Evolutionary conservation across 2,329 filamentous ascomycete genomes (phyloP).

Genomic region (Hansfordia pulvinata): DNA sequence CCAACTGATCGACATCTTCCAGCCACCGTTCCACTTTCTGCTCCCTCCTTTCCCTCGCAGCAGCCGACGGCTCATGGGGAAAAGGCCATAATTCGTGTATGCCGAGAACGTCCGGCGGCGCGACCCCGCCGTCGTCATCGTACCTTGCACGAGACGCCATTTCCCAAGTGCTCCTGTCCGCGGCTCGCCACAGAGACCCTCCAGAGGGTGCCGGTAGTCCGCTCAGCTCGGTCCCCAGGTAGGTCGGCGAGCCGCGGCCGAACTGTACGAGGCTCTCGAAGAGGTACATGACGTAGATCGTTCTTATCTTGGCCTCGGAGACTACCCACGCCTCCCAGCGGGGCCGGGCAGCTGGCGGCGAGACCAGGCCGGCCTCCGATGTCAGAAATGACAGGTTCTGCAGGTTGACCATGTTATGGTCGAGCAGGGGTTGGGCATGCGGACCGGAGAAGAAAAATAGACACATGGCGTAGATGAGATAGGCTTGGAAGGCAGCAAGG

Average conservation of each 20-base stretch:
- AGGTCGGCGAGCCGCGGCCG: slow-evolving; percentile 28
- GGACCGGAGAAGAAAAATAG: slow-evolving; percentile 25
- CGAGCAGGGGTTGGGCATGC: slow-evolving; percentile 16
- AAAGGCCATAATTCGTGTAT: slow-evolving; percentile 38
- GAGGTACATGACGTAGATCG: slow-evolving; percentile 36
- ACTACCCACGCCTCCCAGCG: slow-evolving; percentile 40
- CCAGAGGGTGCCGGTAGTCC: slow-evolving; percentile 26
- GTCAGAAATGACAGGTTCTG: too few species aligned
- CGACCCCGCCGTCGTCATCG: slow-evolving; percentile 24
- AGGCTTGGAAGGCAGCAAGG: slow-evolving; percentile 35
- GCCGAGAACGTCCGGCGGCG: slow-evolving; percentile 23
- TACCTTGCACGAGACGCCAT: too few species aligned
- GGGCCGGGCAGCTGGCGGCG: slow-evolving; percentile 30
- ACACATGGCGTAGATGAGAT: slow-evolving; percentile 36
- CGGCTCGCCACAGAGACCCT: slow-evolving; percentile 28
- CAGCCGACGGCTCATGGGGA: slow-evolving; percentile 15
- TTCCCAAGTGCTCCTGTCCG: slow-evolving; percentile 24
- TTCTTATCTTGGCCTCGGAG: slow-evolving; percentile 35
- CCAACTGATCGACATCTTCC: slow-evolving; percentile 35
- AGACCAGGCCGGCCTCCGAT: too few species aligned
- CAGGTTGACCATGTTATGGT: slow-evolving; percentile 31
- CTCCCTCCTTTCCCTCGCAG: slow-evolving; percentile 15
- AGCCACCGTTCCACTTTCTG: slow-evolving; percentile 33
- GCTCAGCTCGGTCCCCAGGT: slow-evolving; percentile 31
- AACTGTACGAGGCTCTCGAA: slow-evolving; percentile 34